Percentiles rank a stretch among this genome's conserved stretches.
Conservation (phyloP, 192 early-diverging fungal species). For the Rhizophagus prolifer region DNA sequence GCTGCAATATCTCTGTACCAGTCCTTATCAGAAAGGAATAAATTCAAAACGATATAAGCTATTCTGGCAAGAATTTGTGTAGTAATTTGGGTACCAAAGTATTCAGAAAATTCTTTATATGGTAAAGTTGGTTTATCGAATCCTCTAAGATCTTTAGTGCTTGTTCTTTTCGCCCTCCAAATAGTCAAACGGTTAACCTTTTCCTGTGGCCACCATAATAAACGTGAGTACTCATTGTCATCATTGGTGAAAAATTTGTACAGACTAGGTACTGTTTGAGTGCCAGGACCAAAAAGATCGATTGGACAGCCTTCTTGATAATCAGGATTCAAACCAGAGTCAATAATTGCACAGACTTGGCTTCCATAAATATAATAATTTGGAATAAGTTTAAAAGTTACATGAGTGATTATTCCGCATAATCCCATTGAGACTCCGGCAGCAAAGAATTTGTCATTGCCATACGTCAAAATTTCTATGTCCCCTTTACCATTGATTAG, state of each 20-base stretch:
- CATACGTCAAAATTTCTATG: neutral
- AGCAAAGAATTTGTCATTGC: neutral
- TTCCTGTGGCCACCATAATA: neutral
- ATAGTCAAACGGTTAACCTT: neutral
- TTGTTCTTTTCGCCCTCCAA: slow-evolving; percentile 2
- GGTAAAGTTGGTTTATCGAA: neutral
- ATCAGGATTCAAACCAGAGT: neutral
- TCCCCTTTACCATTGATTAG: neutral
- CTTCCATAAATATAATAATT: neutral
- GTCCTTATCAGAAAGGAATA: neutral
- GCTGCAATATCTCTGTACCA: neutral
- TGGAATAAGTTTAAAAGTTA: neutral
- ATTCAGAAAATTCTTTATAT: neutral
- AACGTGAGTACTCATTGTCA: neutral
- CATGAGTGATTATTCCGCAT: neutral
- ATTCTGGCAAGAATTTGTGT: neutral
- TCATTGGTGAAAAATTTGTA: neutral
- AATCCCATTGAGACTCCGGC: slow-evolving; percentile 3
- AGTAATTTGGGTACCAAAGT: neutral
- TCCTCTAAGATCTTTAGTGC: neutral
- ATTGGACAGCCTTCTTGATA: neutral
- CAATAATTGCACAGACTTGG: neutral
- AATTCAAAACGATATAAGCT: neutral
- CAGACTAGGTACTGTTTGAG: neutral
- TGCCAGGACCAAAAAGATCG: neutral